Evolutionary conservation across 129 eudicot species (phyloP).

Genomic region (Flaveria bidentis): DNA sequence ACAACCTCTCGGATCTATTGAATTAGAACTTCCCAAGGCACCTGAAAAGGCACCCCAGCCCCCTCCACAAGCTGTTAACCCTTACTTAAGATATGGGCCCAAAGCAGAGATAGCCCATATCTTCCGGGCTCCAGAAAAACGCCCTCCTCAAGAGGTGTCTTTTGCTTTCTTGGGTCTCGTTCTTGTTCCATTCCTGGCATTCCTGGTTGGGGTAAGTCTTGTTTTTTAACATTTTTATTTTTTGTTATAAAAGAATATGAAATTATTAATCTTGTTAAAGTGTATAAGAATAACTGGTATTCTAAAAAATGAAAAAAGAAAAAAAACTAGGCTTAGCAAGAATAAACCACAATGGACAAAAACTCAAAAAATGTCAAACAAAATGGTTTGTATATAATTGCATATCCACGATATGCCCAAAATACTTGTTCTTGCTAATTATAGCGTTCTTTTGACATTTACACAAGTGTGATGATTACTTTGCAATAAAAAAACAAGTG

Average conservation of each 20-base stretch:
- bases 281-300: background rate
- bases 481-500: background rate
- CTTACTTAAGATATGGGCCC: conserved; percentile 73
- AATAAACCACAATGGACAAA: background rate
- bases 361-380: background rate
- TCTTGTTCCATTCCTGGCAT: conserved; percentile 68
- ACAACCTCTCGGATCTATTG: conserved; percentile 65
- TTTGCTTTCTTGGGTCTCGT: conserved; percentile 79
- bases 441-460: background rate
- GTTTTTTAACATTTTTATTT: background rate
- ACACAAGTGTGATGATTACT: background rate
- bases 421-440: background rate
- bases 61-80: conserved; percentile 66
- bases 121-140: conserved; percentile 87
- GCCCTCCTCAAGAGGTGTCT: conserved; percentile 76
- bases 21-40: conserved; percentile 75
- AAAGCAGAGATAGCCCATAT: conserved; percentile 81
- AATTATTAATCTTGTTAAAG: background rate
- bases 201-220: conserved; percentile 80
- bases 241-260: background rate
- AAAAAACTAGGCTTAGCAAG: background rate
- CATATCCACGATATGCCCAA: background rate
- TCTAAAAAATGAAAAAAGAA: background rate
- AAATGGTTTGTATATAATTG: background rate
- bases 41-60: conserved; percentile 90